These are phyloP conservation scores for Calonectria leucothoes DNA, from an alignment of 2,329 filamentous ascomycete genomes.

Conservation along the genomic window DNA sequence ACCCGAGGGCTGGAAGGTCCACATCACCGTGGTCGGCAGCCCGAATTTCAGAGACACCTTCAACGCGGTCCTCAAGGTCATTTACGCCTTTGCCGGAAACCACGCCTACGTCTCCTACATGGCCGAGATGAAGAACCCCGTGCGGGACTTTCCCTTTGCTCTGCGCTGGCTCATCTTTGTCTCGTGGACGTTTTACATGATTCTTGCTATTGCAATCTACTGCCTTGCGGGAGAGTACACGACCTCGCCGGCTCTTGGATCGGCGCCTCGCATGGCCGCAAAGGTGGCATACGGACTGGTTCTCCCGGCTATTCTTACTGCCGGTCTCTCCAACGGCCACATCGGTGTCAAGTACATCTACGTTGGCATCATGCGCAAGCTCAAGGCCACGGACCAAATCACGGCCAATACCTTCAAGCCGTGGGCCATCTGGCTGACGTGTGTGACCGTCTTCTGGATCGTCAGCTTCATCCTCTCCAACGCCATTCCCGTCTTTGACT, in stretches of 20 bases:
- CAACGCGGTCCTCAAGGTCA: conserved; percentile 30
- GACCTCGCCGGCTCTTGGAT: conserved; percentile 33
- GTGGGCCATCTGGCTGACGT: conserved; percentile 37
- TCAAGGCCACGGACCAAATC: conserved; percentile 28
- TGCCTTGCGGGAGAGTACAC: conserved; percentile 32
- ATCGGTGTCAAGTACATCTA: conserved; percentile 37
- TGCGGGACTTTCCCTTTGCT: conserved; percentile 30
- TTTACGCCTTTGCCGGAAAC: conserved; percentile 38
- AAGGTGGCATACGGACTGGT: conserved; percentile 39
- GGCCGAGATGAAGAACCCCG: conserved; percentile 36
- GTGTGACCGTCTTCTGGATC: conserved; percentile 31
- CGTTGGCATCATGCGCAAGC: conserved; percentile 29
- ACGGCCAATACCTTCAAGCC: conserved; percentile 30
- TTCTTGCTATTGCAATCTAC: conserved; percentile 30
- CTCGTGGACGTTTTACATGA: conserved; percentile 30
- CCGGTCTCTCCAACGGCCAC: conserved; percentile 32
- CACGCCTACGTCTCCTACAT: conserved; percentile 37
- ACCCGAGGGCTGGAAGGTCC: conserved; percentile 24
- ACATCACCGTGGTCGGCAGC: conserved; percentile 21
- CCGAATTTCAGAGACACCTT: conserved; percentile 27
- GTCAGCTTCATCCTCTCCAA: conserved; percentile 38
- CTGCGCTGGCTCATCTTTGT: conserved; percentile 23
- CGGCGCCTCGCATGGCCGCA: conserved; percentile 26
- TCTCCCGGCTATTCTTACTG: conserved; percentile 31
- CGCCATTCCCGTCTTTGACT: conserved; percentile 37